Base-by-base conservation (phyloP, 2,329 filamentous ascomycete genomes). In the Aureobasidium musti region DNA sequence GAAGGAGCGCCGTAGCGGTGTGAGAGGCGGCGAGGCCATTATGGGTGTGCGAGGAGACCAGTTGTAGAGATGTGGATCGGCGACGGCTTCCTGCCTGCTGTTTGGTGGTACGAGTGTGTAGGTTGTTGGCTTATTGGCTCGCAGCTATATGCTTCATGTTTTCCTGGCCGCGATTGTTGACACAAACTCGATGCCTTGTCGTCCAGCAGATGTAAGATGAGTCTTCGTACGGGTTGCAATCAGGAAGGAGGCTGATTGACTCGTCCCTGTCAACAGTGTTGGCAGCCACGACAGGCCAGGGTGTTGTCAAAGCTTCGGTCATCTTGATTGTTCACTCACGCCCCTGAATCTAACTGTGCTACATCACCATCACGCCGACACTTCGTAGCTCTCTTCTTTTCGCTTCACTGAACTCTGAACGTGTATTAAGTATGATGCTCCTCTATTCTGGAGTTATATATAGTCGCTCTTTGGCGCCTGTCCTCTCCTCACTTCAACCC, bases 1-100 rank as follows among this genome's bases (percentile, higher is more conserved):
- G 63, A 80, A 81, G 75, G 72, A 80, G 68, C 80, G 75, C 64
- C 76, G 76, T 37, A 78, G 75, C 39, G 79, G 79, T 39, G 79
- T 79, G 63, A 76, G 73, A 39, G 79, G 79, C 45, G 80, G 78
- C 41, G 79, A 80, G 23, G 79, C 76, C 77, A 71, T 71, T 26
- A 13, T 64, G 13, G 35, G 61, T 17, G 28, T 64, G 37, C 26
- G 13, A 52, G 14, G 35, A 52, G 59, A 28, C 33, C 33, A 39
- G 59, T 26, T 19, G 37, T 45, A 39, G 33, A 26, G 45, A 17
- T 23, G 14, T 47, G 57, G 26, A n/a, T 49, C 30, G 57, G 28
- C 35, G 57, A 43, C 26, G 54, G 37, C 53, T 26, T 23, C 13
- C 33, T 37, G 57, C 57, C 19, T 47, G 41, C 11, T 61, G 43